Evolutionary conservation across 495 filamentous ascomycete genomes (phyloP).

Genomic region (Amorphotheca resinae): DNA sequence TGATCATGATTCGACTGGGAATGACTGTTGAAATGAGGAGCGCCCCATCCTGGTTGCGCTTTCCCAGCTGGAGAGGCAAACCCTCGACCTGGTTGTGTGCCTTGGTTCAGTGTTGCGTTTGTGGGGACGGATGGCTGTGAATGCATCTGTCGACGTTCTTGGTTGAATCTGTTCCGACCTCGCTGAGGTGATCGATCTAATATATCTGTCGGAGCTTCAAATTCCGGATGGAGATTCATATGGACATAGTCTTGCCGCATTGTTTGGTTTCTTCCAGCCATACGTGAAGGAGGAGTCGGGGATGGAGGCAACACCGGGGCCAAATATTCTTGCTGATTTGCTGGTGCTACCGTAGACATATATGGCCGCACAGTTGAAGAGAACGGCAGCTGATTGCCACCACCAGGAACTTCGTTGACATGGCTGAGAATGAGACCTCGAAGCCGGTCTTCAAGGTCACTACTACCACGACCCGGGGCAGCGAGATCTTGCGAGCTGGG

Average conservation of each 20-base stretch:
- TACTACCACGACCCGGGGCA: not conserved
- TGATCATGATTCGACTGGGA: conserved; percentile 8
- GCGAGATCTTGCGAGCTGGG: not conserved
- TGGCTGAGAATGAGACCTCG: conserved; percentile 32
- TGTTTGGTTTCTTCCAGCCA: no score
- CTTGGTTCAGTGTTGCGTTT: conserved; percentile 25
- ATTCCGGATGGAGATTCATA: not conserved
- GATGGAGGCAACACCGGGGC: not conserved
- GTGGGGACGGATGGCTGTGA: conserved; percentile 38
- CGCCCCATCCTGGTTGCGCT: conserved; percentile 1
- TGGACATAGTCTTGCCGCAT: no score
- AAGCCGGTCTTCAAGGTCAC: conserved; percentile 28
- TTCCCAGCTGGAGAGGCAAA: not conserved
- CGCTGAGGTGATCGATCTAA: not conserved
- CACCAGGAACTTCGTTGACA: conserved; percentile 7
- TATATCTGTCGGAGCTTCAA: not conserved
- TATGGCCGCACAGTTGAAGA: conserved; percentile 6
- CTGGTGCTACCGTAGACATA: conserved; percentile 1
- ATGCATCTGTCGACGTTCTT: conserved; percentile 42
- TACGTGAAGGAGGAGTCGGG: not conserved
- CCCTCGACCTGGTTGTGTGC: conserved; percentile 5
- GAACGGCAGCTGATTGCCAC: not conserved
- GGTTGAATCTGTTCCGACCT: conserved; percentile 34
- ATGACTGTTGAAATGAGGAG: conserved; percentile 2
- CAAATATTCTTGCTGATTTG: conserved; percentile 7